Conservation (phyloP, 495 filamentous ascomycete species). For the Lophiostoma macrostomum region DNA sequence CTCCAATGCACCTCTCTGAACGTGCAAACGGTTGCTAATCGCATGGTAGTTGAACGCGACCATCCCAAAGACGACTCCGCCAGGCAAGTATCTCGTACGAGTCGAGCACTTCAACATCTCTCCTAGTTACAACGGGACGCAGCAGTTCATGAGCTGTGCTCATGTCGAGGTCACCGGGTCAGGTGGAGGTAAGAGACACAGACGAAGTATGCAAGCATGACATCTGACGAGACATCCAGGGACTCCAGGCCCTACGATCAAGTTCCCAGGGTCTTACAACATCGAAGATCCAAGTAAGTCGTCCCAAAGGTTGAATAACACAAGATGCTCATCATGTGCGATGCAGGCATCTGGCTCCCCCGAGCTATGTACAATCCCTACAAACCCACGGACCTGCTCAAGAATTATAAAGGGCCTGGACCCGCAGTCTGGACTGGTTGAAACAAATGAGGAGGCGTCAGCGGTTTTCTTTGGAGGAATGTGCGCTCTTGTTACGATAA, state of each 20-base stretch:
- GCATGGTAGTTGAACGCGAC: conserved; percentile 19
- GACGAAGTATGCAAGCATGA: not conserved
- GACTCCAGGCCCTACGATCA: conserved; percentile 43
- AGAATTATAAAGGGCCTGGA: conserved; percentile 9
- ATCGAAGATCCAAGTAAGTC: conserved; percentile 1
- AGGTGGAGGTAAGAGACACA: conserved; percentile 4
- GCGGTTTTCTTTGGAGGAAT: no score
- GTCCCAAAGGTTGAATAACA: not conserved
- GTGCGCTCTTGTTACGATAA: no score
- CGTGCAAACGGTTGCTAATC: no score
- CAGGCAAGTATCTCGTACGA: conserved; percentile 17
- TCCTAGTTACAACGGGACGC: not conserved
- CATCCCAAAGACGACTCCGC: conserved; percentile 15
- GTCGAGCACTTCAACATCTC: conserved; percentile 11
- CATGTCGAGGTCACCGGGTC: conserved; percentile 12
- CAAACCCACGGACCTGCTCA: conserved; percentile 2
- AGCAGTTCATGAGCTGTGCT: conserved; percentile 14
- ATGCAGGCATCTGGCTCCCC: conserved; percentile 7
- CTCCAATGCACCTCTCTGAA: not conserved
- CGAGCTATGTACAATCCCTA: not conserved
- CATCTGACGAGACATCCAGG: not conserved
- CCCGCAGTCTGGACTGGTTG: conserved; percentile 9
- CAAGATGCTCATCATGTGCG: not conserved
- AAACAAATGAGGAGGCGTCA: no score
- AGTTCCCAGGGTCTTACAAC: conserved; percentile 15